Evolutionary conservation across 169 alveolate species (phyloP), one percentile per base, ranked within the genome.

Genomic region (Plasmodium billcollinsi): DNA sequence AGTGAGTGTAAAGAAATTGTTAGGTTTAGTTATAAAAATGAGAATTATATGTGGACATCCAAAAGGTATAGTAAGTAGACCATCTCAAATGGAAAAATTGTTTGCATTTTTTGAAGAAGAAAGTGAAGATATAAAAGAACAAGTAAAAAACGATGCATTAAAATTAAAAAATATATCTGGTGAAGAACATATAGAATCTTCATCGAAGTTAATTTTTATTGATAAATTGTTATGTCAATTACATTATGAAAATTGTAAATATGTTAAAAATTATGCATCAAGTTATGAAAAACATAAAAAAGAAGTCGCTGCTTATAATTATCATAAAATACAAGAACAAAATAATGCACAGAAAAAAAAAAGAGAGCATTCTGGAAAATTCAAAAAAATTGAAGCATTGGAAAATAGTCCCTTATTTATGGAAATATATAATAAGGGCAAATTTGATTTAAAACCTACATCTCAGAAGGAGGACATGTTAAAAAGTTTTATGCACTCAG

Each of bases 21-120:
- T 97, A 61, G 98, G 98, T 3, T 75, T 96, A 61, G 98, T 97
- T 76, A 95, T 97, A 71, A 97, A 97, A 91, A 97, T 97, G 98
- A 94, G 98, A 20, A 95, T 97, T 52, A 90, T 96, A 50, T 96
- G 98, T 85, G 97, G 97, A 20, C 98, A 96, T 83, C 98, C 98
- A 9, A 75, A 96, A 49, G 98, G 97, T 3, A 88, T 96, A 7
- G 98, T 96, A 21, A 95, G 97, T 67, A 88, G 97, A 70, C 88
- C 93, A 12, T 83, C 93, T 9, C 97, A 96, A 73, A 71, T 94
- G 72, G 97, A 96, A 67, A 95, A 96, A 54, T 76, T 95, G 20
- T 95, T 92, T 73, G 95, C 90, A 61, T 95, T 95, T 72, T 95
- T 95, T 88, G 94, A 93, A 52, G 95, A 74, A 39, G 92, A 88